Evolutionary conservation across 768 basidiomycete genomes (phyloP), one percentile per base, ranked within the genome.

Genomic region (Leccinellum luteum): DNA sequence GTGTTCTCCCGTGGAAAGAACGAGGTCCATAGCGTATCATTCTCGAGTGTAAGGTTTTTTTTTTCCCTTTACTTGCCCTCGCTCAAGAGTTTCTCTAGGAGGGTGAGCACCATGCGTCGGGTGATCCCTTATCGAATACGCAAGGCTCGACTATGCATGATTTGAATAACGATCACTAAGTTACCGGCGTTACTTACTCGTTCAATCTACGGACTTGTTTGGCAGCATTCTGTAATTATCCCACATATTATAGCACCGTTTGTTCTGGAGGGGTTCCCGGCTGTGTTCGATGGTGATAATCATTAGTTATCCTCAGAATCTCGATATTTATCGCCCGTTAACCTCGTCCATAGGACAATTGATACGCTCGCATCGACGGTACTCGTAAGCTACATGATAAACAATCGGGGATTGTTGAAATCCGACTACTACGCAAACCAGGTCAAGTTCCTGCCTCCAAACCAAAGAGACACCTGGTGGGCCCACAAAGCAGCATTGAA

Each of bases 321-420:
- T 45, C 19, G 6, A 44, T 25, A 38, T 49, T 41, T 30, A 50
- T 27, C 14, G 19, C 48, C 8, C 41, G n/a, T 6, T n/a, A 19
- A 38, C 32, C 34, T 34, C 15, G 34, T 17, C 15, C 15, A 15
- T 30, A 15, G 15, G 23, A 45, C n/a, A 23, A 57, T 10, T 6
- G 3, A 57, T 45, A 32, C 23, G 13, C 41, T 59, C 47, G 59
- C 56, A 64, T 61, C 44, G 44, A 60, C 17, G n/a, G 51, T 48
- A 43, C 41, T n/a, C n/a, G 19, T 43, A 50, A 48, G 13, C 59
- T 71, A 71, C 60, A 43, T 43, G 9, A 55, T 25, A 71, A 21
- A 49, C 61, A 61, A 70, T 67, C 65, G 69, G 52, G 85, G 87
- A 88, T 88, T 89, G 87, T 89, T 89, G 87, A 89, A 89, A 89